phyloP scores from a whole-genome alignment of 2,329 filamentous ascomycete genomes.

The Monilinia fructigena region DNA sequence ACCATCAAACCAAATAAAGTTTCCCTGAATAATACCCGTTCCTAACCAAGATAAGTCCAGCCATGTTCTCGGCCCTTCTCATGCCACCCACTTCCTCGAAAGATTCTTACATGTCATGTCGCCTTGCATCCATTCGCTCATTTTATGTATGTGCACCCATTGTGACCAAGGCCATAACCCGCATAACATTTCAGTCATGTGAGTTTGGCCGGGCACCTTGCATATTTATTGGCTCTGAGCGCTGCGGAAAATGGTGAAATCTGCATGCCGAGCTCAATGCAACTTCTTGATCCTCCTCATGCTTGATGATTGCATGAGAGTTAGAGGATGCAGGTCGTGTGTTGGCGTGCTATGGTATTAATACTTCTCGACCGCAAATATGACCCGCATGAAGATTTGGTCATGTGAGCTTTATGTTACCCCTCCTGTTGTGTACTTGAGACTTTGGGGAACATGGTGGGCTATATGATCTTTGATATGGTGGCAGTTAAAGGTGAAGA shows the following conservation, averaged over 20 bases:
- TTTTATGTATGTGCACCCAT: background rate
- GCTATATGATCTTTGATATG: background rate
- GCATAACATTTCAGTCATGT: slow-evolving; percentile 16
- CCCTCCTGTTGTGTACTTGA: background rate
- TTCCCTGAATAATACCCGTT: background rate
- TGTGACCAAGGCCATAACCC: background rate
- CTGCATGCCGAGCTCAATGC: background rate
- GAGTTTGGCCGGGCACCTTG: background rate
- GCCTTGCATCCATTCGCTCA: too few relatives aligned
- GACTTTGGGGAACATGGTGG: background rate
- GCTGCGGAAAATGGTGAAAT: background rate
- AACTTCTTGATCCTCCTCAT: background rate
- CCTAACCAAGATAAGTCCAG: background rate
- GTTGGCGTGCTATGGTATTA: background rate
- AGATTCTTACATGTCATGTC: background rate
- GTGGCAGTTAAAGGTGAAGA: too few relatives aligned
- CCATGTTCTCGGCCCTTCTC: slow-evolving; percentile 15
- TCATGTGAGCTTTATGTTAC: slow-evolving; percentile 9
- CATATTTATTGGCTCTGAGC: background rate
- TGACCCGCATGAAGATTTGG: slow-evolving; percentile 10
- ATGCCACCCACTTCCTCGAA: background rate
- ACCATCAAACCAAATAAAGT: background rate
- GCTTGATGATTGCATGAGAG: background rate
- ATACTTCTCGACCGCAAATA: background rate
- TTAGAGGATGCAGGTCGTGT: background rate